A percentile compares a stretch with the other conserved stretches of the same genome.
Conservation (phyloP, 2,329 filamentous ascomycete genomes). For the Fusarium lateritium region DNA sequence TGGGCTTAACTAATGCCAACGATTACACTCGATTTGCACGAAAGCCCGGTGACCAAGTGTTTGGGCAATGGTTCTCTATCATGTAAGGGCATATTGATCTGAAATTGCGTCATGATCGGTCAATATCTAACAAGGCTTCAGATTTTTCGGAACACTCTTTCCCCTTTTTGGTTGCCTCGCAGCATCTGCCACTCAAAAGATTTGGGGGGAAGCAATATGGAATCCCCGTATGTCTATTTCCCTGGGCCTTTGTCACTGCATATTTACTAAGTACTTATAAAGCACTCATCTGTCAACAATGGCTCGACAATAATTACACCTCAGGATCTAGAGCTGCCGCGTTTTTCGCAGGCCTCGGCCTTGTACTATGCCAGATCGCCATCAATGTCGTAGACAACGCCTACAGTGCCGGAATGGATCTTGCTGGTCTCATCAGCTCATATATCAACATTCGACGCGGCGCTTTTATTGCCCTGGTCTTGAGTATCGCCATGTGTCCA, state of each 20-base stretch:
- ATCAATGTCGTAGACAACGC: constrained; percentile 4
- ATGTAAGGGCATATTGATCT: background rate
- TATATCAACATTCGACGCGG: constrained; percentile 5
- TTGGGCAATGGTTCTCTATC: constrained; percentile 3
- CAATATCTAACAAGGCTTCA: background rate
- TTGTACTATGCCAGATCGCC: constrained; percentile 1
- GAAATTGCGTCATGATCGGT: background rate
- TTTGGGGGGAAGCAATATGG: constrained; percentile 8
- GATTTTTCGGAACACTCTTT: background rate
- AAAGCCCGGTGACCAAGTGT: constrained; percentile 3
- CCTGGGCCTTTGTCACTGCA: background rate
- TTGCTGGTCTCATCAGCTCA: constrained; percentile 1
- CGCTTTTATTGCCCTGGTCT: background rate
- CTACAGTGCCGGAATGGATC: constrained; percentile 8
- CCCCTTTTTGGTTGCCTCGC: constrained; percentile 1
- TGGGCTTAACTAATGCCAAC: constrained; percentile 1
- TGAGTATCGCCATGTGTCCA: background rate
- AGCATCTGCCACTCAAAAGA: constrained; percentile 1
- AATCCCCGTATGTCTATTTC: background rate
- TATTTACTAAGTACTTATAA: background rate
- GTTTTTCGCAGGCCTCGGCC: constrained; percentile 1
- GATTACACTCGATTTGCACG: constrained; percentile 17
- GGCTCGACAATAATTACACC: constrained; percentile 1
- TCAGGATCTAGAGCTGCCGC: background rate
- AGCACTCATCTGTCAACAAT: background rate